A percentile compares a stretch with the other conserved stretches of the same genome.
phyloP scores from a whole-genome alignment of 331 rosid species.

The Malus hybrid region DNA sequence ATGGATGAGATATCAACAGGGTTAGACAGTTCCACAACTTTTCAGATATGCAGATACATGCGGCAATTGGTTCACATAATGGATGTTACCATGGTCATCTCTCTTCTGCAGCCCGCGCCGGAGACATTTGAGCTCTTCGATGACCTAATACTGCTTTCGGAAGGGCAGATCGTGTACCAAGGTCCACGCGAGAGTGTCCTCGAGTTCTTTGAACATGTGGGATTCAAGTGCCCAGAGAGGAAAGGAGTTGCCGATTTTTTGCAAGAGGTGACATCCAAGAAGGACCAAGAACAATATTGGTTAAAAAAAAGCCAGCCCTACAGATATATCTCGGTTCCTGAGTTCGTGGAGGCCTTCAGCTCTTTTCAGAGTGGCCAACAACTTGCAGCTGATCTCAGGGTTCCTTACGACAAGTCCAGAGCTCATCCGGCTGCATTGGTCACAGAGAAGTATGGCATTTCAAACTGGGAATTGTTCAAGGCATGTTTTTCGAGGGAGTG shows the following conservation, averaged over 20 bases:
- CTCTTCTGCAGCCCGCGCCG: constrained; percentile 45
- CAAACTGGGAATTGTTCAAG: constrained; percentile 38
- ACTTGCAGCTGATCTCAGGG: no score
- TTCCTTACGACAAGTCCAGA: no score
- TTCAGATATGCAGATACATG: constrained; percentile 43
- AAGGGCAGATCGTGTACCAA: constrained; percentile 42
- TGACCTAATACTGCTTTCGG: constrained; percentile 33
- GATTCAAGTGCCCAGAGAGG: constrained; percentile 40
- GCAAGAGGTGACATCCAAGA: constrained; percentile 56
- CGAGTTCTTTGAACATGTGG: constrained; percentile 33
- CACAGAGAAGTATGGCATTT: constrained; percentile 30
- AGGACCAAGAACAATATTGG: constrained; percentile 68
- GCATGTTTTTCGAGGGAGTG: constrained; percentile 61
- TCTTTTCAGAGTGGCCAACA: no score
- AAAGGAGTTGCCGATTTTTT: constrained; percentile 47
- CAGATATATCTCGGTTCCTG: constrained; percentile 37
- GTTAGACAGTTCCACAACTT: constrained; percentile 43
- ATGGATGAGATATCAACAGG: constrained; percentile 50
- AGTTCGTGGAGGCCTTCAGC: constrained; percentile 9
- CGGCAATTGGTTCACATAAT: constrained; percentile 36
- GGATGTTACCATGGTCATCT: constrained; percentile 32
- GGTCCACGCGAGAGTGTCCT: constrained; percentile 29
- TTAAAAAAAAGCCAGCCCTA: constrained; percentile 21
- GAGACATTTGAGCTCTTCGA: constrained; percentile 36
- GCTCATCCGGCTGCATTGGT: constrained; percentile 31